These are phyloP conservation scores for Salix brachista DNA, from an alignment of 345 rosid species.

Conservation along the genomic window DNA sequence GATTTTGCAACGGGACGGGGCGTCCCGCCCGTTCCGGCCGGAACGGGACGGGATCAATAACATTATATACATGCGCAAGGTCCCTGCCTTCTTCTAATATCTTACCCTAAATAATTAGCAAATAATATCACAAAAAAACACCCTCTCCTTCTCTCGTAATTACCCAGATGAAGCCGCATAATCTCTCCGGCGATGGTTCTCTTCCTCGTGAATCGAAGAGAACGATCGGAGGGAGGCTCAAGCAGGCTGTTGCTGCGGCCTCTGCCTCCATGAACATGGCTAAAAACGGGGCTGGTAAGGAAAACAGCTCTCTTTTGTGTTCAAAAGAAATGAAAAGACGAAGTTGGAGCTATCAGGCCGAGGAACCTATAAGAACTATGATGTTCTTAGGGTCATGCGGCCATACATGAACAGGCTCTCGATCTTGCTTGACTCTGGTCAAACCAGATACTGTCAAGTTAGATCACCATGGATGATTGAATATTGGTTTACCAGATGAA, in stretches of 20 bases:
- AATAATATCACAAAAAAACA: neutral
- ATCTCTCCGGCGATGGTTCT: constrained; percentile 29
- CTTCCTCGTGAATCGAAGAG: constrained; percentile 32
- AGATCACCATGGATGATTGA: too few species aligned
- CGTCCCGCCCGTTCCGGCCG: too few species aligned
- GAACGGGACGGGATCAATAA: too few species aligned
- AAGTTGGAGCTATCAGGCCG: constrained; percentile 18
- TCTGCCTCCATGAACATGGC: constrained; percentile 5
- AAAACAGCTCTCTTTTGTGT: neutral
- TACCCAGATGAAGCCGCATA: constrained; percentile 35
- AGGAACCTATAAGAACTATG: constrained; percentile 61
- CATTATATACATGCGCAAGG: too few species aligned
- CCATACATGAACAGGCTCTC: constrained; percentile 32
- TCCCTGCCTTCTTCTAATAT: neutral
- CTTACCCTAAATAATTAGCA: neutral
- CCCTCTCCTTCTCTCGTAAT: neutral
- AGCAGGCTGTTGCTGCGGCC: constrained; percentile 35
- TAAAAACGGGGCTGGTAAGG: constrained; percentile 5
- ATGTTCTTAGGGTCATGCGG: constrained; percentile 63
- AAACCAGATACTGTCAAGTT: too few species aligned
- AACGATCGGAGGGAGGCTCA: constrained; percentile 37
- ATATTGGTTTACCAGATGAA: too few species aligned
- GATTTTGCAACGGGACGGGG: too few species aligned
- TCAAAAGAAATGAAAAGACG: constrained; percentile 34
- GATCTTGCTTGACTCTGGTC: neutral